Percentiles rank a stretch among this genome's conserved stretches.
Evolutionary conservation across 1,284 basidiomycete species (phyloP).

Genomic region (Marasmius fiardii): DNA sequence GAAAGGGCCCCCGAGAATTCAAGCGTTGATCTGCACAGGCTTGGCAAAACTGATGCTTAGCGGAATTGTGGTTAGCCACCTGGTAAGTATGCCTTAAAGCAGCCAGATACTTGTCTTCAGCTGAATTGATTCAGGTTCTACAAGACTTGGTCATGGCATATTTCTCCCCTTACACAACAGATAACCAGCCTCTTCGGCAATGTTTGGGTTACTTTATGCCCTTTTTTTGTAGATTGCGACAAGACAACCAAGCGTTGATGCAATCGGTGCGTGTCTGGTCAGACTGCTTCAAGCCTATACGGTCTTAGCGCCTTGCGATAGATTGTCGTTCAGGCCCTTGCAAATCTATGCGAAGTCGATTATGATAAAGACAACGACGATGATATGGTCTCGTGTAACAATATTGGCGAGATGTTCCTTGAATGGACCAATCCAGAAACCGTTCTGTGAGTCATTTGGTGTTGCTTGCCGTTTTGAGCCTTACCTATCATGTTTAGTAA

Average conservation of each 20-base stretch:
- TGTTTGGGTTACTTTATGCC: constrained; percentile 86
- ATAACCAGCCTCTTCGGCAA: constrained; percentile 82
- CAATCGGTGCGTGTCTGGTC: constrained; percentile 46
- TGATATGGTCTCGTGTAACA: constrained; percentile 62
- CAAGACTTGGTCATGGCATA: constrained; percentile 72
- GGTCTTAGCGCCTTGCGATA: constrained; percentile 27
- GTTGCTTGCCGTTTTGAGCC: neutral
- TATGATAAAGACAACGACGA: constrained; percentile 62
- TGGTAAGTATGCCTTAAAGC: constrained; percentile 33
- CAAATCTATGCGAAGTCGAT: constrained; percentile 57
- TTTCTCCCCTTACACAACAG: constrained; percentile 74
- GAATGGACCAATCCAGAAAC: constrained; percentile 87
- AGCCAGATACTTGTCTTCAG: neutral
- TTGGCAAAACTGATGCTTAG: neutral
- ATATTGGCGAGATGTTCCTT: constrained; percentile 71
- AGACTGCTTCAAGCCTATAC: neutral
- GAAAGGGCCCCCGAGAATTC: neutral
- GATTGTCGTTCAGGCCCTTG: constrained; percentile 68
- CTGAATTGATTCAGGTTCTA: constrained; percentile 47
- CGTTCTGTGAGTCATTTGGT: constrained; percentile 46
- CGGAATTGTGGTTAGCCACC: constrained; percentile 59
- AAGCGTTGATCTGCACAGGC: neutral
- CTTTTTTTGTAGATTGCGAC: constrained; percentile 77
- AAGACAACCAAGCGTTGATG: constrained; percentile 69
- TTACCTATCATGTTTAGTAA: constrained; percentile 1